Evolutionary conservation across 768 basidiomycete species (phyloP), one percentile per base, ranked within the genome.

Genomic region (Suillus hirtellus): DNA sequence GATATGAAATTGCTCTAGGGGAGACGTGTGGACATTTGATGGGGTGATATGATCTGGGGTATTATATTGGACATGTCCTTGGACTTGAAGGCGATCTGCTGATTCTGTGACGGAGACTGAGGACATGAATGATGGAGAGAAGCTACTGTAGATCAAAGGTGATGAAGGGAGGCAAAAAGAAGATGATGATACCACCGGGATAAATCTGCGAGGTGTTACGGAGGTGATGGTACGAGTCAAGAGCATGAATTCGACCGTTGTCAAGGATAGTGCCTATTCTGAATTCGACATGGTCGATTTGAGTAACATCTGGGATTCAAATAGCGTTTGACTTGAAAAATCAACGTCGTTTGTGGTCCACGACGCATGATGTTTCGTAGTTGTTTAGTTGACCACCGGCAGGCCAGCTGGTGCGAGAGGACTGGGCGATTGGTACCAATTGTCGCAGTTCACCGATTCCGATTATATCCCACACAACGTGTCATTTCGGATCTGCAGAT

Each of bases 1-100:
- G 37, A 76, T 69, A 60, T 87, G 86, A 78, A 99, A 99, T 71
- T 96, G 95, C 59, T 85, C 85, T 60, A 98, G 79, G 0, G 96
- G 96, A 62, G 85, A 84, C 2, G 86, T 78, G 38, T 76, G 69
- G 67, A 93, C 86, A 42, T 79, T 79, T n/a, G 77, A 61, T 0
- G 92, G 92, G 1, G 88, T 80, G 38, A 93, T 79, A 46, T 83
- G 75, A 59, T 87, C 89, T n/a, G 80, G 77, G 9, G 89, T 83
- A 65, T 84, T 69, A 75, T 97, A 96, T 70, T 96, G 93, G 61
- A 79, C 76, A 71, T 93, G 94, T 0, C 86, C 84, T 56, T 87
- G 84, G 60, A 97, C 86, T 65, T 85, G 79, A 70, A 92, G 76
- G 63, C 84, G 86, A 71, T 85, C 80, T 9, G 82, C 77, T 17